Evolutionary conservation across 768 basidiomycete species (phyloP).

Genomic region (Basidioascus undulatus): DNA sequence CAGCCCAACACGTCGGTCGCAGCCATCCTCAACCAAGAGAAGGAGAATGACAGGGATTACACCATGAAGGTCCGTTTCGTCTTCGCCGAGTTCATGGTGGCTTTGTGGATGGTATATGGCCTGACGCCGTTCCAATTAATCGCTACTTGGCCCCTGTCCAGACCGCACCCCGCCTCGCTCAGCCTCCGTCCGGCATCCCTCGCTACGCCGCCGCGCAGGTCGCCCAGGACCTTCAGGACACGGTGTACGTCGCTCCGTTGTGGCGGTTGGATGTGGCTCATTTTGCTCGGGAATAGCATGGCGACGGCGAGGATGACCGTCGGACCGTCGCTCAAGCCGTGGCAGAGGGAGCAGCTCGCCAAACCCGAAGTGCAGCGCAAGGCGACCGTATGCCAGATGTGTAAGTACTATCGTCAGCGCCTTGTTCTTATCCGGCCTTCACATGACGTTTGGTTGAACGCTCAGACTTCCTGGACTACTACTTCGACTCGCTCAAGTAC

Average conservation of each 20-base stretch:
- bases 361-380: constrained; percentile 78
- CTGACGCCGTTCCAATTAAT: too few relatives aligned
- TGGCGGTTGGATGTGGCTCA: background rate
- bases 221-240: background rate
- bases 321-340: constrained; percentile 23
- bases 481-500: constrained; percentile 85
- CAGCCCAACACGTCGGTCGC: too few relatives aligned
- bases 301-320: background rate
- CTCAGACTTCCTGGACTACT: constrained; percentile 87
- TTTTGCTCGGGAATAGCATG: too few relatives aligned
- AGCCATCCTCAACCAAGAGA: too few relatives aligned
- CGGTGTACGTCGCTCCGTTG: too few relatives aligned
- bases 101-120: too few relatives aligned
- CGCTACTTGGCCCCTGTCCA: too few relatives aligned
- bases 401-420: constrained; percentile 22
- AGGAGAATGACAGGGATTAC: too few relatives aligned
- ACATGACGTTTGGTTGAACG: background rate
- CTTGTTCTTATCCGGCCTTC: constrained; percentile 14
- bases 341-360: constrained; percentile 68
- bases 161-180: background rate
- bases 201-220: background rate
- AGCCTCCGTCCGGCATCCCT: background rate
- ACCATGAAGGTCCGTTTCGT: too few relatives aligned
- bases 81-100: too few relatives aligned
- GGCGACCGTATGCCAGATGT: constrained; percentile 89